Evolutionary conservation across 768 basidiomycete genomes (phyloP).

Genomic region (Dentipellis fragilis): DNA sequence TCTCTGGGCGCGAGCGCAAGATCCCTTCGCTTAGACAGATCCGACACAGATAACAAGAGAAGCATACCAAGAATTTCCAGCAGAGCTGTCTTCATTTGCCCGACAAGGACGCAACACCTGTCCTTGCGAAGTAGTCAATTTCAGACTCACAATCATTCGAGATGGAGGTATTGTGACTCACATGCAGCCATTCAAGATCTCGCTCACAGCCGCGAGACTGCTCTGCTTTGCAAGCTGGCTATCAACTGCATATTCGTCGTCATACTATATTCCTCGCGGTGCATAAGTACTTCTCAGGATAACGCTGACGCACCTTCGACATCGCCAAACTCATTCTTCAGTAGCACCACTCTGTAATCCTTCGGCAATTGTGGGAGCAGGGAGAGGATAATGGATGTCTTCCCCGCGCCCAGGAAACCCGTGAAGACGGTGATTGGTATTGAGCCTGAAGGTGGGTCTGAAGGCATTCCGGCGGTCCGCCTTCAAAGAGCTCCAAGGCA

Average conservation of each 20-base stretch:
- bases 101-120: slow-evolving; percentile 91
- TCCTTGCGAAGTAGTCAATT: background rate
- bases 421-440: slow-evolving; percentile 94
- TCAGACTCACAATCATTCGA: background rate
- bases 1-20: slow-evolving; percentile 37
- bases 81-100: slow-evolving; percentile 87
- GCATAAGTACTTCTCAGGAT: background rate
- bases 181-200: slow-evolving; percentile 97
- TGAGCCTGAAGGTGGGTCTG: slow-evolving; percentile 6
- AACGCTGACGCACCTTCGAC: slow-evolving; percentile 51
- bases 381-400: slow-evolving; percentile 74
- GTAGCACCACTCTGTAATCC: slow-evolving; percentile 79
- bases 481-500: no score
- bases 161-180: slow-evolving; percentile 25
- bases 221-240: slow-evolving; percentile 84
- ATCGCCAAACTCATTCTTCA: slow-evolving; percentile 97
- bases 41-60: background rate
- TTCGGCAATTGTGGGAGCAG: slow-evolving; percentile 73
- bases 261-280: background rate
- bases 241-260: slow-evolving; percentile 50
- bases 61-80: slow-evolving; percentile 71
- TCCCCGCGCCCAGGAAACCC: slow-evolving; percentile 83
- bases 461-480: background rate
- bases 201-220: slow-evolving; percentile 76
- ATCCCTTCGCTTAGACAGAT: background rate